These are phyloP conservation scores for Spizellomyces sp. DNA, from an alignment of 192 early-diverging fungal genomes.

Conservation along the genomic window DNA sequence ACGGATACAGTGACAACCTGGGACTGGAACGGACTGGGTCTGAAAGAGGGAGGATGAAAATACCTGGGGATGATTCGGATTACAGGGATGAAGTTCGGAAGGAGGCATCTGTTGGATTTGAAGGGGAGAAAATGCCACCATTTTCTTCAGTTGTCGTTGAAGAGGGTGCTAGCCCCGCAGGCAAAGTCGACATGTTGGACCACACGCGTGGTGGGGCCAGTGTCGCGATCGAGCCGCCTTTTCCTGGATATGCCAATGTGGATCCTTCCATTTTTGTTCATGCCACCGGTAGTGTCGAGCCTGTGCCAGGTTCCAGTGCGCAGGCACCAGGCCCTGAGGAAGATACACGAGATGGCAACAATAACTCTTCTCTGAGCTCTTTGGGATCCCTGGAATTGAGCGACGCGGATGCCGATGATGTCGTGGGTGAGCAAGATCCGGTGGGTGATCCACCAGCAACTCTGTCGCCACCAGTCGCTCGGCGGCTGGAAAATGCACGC, in stretches of 20 bases:
- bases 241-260: slow-evolving; percentile 33
- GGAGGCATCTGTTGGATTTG: neutral
- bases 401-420: slow-evolving; percentile 40
- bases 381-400: slow-evolving; percentile 46
- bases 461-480: neutral
- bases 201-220: neutral
- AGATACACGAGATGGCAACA: slow-evolving; percentile 1
- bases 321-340: neutral
- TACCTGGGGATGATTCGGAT: neutral
- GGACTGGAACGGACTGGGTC: neutral
- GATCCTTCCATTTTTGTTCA: slow-evolving; percentile 27
- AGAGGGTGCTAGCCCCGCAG: neutral
- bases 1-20: neutral
- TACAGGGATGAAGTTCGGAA: no score
- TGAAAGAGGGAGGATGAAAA: neutral
- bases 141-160: slow-evolving; percentile 1
- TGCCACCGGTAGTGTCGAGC: neutral
- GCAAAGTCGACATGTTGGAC: no score
- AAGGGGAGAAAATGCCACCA: neutral
- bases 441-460: neutral
- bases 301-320: neutral
- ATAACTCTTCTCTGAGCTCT: slow-evolving; percentile 34
- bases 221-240: slow-evolving; percentile 29
- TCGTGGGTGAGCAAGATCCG: neutral
- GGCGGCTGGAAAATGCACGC: neutral